These are phyloP conservation scores for Pelargonium citronellum DNA, from an alignment of 441 rosid species.

Conservation along the genomic window DNA sequence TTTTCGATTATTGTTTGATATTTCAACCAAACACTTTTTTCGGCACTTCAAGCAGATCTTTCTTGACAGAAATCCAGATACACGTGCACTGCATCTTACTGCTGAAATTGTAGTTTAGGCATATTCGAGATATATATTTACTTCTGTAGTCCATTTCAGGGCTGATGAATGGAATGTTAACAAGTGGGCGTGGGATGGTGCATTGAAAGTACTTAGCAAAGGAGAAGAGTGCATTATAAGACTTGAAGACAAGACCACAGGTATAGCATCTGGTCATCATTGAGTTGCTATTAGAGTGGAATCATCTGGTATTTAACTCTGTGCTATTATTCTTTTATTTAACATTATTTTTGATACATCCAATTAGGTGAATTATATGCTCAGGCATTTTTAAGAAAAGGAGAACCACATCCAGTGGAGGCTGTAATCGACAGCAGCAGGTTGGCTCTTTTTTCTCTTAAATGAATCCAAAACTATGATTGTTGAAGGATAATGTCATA, in stretches of 20 bases:
- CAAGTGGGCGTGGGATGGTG: conserved; percentile 98
- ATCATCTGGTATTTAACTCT: conserved; percentile 5
- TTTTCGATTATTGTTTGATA: background rate
- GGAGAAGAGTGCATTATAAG: conserved; percentile 92
- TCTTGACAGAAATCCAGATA: background rate
- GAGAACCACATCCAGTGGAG: conserved; percentile 94
- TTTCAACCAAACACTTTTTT: background rate
- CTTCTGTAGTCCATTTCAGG: conserved; percentile 36
- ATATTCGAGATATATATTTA: conserved; percentile 14
- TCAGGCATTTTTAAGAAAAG: conserved; percentile 81
- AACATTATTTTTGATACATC: conserved; percentile 10
- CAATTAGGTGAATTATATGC: conserved; percentile 75
- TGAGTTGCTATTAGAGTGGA: conserved; percentile 18
- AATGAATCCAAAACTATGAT: background rate
- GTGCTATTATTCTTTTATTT: conserved; percentile 5
- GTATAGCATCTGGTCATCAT: conserved; percentile 24
- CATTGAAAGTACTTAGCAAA: conserved; percentile 73
- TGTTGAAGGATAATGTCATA: conserved; percentile 2
- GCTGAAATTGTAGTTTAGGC: conserved; percentile 12
- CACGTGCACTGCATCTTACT: background rate
- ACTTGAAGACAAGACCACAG: conserved; percentile 84
- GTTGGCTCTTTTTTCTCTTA: conserved; percentile 31
- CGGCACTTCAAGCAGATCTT: background rate
- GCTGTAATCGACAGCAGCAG: conserved; percentile 97
- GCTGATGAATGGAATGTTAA: conserved; percentile 99